Percentiles rank a stretch among this genome's conserved stretches.
phyloP scores from a whole-genome alignment of 1,139 yeast genomes.

The Yamadazyma aaseri region DNA sequence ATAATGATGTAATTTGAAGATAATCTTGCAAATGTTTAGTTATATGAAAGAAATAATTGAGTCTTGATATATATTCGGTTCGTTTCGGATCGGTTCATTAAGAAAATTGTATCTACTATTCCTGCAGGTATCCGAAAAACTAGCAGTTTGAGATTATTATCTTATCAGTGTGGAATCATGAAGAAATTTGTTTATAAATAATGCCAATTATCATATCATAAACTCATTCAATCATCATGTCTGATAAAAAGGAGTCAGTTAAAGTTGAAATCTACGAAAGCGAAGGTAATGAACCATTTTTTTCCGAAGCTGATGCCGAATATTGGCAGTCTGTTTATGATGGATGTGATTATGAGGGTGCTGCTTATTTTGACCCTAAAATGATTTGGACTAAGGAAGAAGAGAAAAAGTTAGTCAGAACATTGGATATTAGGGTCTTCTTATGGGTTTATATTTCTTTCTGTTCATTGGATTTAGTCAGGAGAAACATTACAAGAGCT shows the following conservation, averaged over 20 bases:
- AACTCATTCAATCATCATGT: too few species aligned
- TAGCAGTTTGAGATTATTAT: too few species aligned
- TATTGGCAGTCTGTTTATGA: slow-evolving; percentile 31
- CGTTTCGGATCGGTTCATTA: slow-evolving; percentile 1
- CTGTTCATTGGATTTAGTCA: slow-evolving; percentile 31
- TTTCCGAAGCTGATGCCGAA: slow-evolving; percentile 16
- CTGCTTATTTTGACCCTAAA: slow-evolving; percentile 32
- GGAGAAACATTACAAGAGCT: slow-evolving; percentile 30
- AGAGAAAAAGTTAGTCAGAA: slow-evolving; percentile 28
- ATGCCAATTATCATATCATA: too few species aligned
- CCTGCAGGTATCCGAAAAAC: too few species aligned
- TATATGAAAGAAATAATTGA: too few species aligned
- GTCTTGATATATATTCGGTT: too few species aligned
- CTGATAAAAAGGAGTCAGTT: neutral
- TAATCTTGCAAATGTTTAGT: too few species aligned
- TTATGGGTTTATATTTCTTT: slow-evolving; percentile 32
- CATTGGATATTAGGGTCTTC: slow-evolving; percentile 30
- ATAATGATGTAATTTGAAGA: too few species aligned
- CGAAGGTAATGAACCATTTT: neutral
- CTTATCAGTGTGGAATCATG: too few species aligned
- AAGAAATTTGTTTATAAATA: too few species aligned
- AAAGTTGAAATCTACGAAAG: neutral
- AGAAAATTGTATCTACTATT: too few species aligned
- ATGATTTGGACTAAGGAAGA: slow-evolving; percentile 35
- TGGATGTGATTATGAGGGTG: slow-evolving; percentile 31